A percentile compares a stretch with the other conserved stretches of the same genome.
These are phyloP conservation scores for Oryza glaberrima DNA, from an alignment of 176 grass and related monocot species.

Conservation along the genomic window DNA sequence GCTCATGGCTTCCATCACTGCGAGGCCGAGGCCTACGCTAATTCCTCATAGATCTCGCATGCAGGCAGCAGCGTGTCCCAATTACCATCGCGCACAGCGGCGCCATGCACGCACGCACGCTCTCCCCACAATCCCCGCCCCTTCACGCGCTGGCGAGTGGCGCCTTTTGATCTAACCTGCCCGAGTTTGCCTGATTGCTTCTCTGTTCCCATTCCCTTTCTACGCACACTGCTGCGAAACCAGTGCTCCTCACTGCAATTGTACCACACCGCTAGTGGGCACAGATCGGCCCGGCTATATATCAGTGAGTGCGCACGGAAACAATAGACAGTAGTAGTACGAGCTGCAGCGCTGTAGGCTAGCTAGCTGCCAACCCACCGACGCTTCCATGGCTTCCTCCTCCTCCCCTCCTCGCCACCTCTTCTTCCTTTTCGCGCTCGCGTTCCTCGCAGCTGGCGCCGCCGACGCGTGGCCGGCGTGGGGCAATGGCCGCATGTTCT, in stretches of 20 bases:
- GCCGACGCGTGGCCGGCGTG: slow-evolving; percentile 40
- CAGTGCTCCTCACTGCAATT: not conserved
- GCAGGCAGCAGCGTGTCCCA: slow-evolving; percentile 53
- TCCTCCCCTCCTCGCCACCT: not conserved
- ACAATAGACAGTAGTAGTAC: not conserved
- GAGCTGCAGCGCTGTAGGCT: not conserved
- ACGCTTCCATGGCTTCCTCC: slow-evolving; percentile 33
- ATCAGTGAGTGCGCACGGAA: slow-evolving; percentile 15
- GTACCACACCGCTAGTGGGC: not conserved
- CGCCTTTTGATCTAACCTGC: not conserved
- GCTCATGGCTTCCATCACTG: slow-evolving; percentile 48
- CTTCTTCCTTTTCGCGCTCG: slow-evolving; percentile 27
- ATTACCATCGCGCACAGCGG: slow-evolving; percentile 44
- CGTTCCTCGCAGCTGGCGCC: not conserved
- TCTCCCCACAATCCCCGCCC: slow-evolving; percentile 18
- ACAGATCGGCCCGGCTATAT: slow-evolving; percentile 38
- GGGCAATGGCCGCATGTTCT: slow-evolving; percentile 41
- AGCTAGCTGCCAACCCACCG: slow-evolving; percentile 27
- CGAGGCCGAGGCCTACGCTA: slow-evolving; percentile 16
- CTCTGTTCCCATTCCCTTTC: slow-evolving; percentile 18
- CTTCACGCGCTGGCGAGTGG: not conserved
- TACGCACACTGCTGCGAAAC: slow-evolving; percentile 1
- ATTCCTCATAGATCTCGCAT: slow-evolving; percentile 39
- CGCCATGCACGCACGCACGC: slow-evolving; percentile 16
- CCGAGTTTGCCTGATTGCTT: not conserved